Evolutionary conservation across 768 basidiomycete species (phyloP), one percentile per base, ranked within the genome.

Genomic region (Kwoniella newhampshirensis): DNA sequence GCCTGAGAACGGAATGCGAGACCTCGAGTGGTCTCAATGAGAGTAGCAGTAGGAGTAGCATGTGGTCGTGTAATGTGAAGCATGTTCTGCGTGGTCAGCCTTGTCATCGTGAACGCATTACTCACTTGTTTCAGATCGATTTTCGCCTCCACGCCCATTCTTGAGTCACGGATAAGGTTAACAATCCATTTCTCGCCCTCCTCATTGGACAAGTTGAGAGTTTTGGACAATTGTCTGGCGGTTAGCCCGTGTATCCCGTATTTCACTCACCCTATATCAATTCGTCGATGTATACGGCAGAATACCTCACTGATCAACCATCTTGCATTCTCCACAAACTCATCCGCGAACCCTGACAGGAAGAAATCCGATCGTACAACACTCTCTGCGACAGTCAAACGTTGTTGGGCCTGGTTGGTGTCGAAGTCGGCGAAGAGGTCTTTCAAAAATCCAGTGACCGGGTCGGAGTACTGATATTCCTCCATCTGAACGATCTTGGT

Each of bases 161-260:
- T 84, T 5, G 93, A 94, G 78, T 98, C 96, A 30, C 96, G 86
- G 69, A 98, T 96, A 60, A 98, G 87, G 80, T 98, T 97, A 69
- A 98, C 96, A 60, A 98, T 94, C 94, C 94, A 99, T 70, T 94
- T 94, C 75, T 99, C 96, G 48, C 94, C 96, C 73, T 98, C 96
- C 63, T 91, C 91, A 39, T 82, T 84, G n/a, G 88, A 86, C 45
- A 98, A 82, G 76, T 97, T 97, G 13, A 98, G 82, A 8, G 94
- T 86, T 69, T 90, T 87, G 8, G 93, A 96, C 12, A 98, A 83
- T 70, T 96, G 91, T 57, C 91, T 92, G 60, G 5, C 7, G 27
- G 27, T 57, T 25, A 52, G 35, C 26, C 18, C 12, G 59, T 25
- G 9, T 2, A n/a, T 21, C 11, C 18, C 18, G 13, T 12, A 50